A percentile compares a stretch with the other conserved stretches of the same genome.
These are phyloP conservation scores for Trametes elegans DNA, from an alignment of 768 basidiomycete genomes.

Conservation along the genomic window DNA sequence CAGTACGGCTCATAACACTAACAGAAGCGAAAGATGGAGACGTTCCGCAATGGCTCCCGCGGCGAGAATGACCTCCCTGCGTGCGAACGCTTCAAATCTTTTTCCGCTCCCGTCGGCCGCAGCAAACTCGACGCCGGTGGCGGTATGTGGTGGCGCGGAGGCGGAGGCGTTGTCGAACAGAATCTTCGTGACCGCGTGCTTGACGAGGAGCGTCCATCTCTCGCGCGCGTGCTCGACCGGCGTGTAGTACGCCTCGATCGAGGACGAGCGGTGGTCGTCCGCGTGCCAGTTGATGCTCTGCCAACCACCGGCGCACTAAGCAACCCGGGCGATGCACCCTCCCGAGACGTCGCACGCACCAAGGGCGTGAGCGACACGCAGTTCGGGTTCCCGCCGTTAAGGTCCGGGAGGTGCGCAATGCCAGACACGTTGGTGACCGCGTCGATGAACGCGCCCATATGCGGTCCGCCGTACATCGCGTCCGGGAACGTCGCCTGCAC, in stretches of 20 bases:
- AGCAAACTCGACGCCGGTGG: slow-evolving; percentile 47
- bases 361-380: slow-evolving; percentile 55
- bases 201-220: slow-evolving; percentile 48
- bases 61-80: slow-evolving; percentile 51
- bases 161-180: slow-evolving; percentile 36
- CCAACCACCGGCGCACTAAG: not conserved
- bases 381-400: slow-evolving; percentile 55
- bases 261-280: slow-evolving; percentile 48
- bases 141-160: slow-evolving; percentile 35
- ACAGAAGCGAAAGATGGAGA: not conserved
- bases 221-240: slow-evolving; percentile 47
- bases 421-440: slow-evolving; percentile 48
- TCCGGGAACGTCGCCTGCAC: slow-evolving; percentile 53
- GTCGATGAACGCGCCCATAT: slow-evolving; percentile 41
- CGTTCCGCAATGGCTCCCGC: slow-evolving; percentile 44
- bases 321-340: too few species aligned
- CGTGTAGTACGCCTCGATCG: slow-evolving; percentile 51
- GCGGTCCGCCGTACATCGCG: slow-evolving; percentile 44
- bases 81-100: slow-evolving; percentile 39
- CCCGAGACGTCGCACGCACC: slow-evolving; percentile 24
- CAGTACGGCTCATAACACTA: not conserved
- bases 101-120: slow-evolving; percentile 34
- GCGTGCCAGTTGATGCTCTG: slow-evolving; percentile 33
- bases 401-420: slow-evolving; percentile 45
- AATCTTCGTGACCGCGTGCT: slow-evolving; percentile 45